These are phyloP conservation scores for Tylopilus plumbeoviolaceoides DNA, from an alignment of 768 basidiomycete genomes.

Conservation along the genomic window DNA sequence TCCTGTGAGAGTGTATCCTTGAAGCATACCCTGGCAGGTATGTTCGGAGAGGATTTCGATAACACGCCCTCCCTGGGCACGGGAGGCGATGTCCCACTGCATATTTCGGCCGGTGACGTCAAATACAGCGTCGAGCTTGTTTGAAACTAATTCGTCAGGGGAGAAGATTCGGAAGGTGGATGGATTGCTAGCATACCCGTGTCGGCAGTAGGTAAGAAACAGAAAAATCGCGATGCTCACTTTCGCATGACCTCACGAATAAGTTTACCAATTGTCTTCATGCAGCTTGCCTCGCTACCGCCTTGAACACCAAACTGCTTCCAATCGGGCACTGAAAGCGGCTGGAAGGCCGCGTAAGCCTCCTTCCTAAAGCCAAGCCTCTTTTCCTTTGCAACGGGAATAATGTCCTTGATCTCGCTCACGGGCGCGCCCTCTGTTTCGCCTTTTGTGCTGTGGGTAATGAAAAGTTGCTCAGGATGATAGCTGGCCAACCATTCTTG, in stretches of 20 bases:
- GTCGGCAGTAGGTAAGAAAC: neutral
- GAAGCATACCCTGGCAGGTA: conserved; percentile 85
- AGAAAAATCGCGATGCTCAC: too few species aligned
- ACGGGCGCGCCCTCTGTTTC: conserved; percentile 46
- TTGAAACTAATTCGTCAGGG: conserved; percentile 83
- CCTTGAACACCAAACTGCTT: conserved; percentile 44
- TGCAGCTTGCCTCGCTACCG: conserved; percentile 65
- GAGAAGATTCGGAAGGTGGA: conserved; percentile 83
- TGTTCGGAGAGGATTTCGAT: conserved; percentile 89
- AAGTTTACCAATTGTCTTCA: conserved; percentile 64
- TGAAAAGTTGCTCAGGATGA: conserved; percentile 62
- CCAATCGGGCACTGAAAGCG: conserved; percentile 69
- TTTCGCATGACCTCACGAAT: conserved; percentile 52
- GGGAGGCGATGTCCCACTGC: conserved; percentile 75
- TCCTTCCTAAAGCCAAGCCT: conserved; percentile 71
- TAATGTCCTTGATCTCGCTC: conserved; percentile 50
- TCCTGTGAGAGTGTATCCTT: conserved; percentile 91
- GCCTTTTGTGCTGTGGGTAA: conserved; percentile 7
- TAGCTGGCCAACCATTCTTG: conserved; percentile 76
- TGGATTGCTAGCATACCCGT: conserved; percentile 54
- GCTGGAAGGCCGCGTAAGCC: conserved; percentile 57
- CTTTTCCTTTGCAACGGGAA: conserved; percentile 53
- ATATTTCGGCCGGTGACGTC: conserved; percentile 67
- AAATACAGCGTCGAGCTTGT: conserved; percentile 83
- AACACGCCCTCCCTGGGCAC: conserved; percentile 73